Percentiles rank a stretch among this genome's conserved stretches.
phyloP scores from a whole-genome alignment of 2,329 filamentous ascomycete species.

The Biscogniauxia mediterranea region DNA sequence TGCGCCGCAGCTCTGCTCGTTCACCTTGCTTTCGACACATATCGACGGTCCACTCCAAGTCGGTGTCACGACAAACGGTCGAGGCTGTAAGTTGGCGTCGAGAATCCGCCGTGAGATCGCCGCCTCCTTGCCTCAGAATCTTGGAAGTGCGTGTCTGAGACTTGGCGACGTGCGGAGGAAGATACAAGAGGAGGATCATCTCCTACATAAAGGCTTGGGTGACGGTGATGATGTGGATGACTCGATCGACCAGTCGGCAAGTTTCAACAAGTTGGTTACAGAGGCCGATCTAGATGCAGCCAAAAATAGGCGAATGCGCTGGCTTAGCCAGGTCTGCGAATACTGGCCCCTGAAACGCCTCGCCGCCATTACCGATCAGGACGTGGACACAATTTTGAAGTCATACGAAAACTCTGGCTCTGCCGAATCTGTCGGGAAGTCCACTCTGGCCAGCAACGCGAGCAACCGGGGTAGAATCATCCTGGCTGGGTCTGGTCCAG shows the following conservation, averaged over 20 bases:
- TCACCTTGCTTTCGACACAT: conserved; percentile 85
- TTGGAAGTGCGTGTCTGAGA: conserved; percentile 74
- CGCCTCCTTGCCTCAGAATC: conserved; percentile 68
- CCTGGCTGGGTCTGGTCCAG: conserved; percentile 87
- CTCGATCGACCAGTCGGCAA: conserved; percentile 70
- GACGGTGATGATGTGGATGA: conserved; percentile 49
- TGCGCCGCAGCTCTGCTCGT: conserved; percentile 80
- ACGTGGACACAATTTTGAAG: conserved; percentile 73
- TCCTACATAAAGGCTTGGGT: conserved; percentile 32
- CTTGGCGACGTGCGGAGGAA: conserved; percentile 70
- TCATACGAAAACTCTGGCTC: conserved; percentile 54
- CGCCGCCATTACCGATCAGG: conserved; percentile 73
- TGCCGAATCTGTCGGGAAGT: conserved; percentile 16
- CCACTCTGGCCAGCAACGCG: conserved; percentile 8
- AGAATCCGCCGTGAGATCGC: conserved; percentile 87
- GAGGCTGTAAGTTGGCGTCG: conserved; percentile 89
- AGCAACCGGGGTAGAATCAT: conserved; percentile 65
- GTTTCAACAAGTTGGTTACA: conserved; percentile 79
- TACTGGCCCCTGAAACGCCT: conserved; percentile 92
- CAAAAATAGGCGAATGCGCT: conserved; percentile 81
- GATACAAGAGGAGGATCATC: conserved; percentile 72
- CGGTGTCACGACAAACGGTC: conserved; percentile 91
- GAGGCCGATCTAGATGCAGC: conserved; percentile 71
- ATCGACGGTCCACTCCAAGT: conserved; percentile 90
- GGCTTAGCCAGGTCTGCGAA: conserved; percentile 95